phyloP scores from a whole-genome alignment of 2,329 filamentous ascomycete genomes.

The Botrytis aclada region DNA sequence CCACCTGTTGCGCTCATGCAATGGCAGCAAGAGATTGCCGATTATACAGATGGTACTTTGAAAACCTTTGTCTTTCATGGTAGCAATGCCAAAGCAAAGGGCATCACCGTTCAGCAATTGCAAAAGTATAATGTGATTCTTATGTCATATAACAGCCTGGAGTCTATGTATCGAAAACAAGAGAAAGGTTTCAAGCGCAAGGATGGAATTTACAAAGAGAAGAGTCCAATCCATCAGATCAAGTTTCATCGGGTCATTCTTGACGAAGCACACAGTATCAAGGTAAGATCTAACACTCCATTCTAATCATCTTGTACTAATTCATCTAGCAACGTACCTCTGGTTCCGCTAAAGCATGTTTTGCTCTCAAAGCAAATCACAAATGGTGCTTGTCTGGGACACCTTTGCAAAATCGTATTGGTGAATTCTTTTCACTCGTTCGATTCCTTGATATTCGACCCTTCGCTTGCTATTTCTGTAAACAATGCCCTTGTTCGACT shows the following conservation, averaged over 20 bases:
- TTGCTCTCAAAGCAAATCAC: constrained; percentile 80
- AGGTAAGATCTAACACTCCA: constrained; percentile 44
- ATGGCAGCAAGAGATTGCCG: constrained; percentile 79
- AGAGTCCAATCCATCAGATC: constrained; percentile 77
- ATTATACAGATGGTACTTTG: constrained; percentile 81
- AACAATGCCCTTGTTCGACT: constrained; percentile 74
- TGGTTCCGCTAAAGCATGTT: constrained; percentile 91
- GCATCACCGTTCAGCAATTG: constrained; percentile 69
- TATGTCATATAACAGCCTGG: constrained; percentile 91
- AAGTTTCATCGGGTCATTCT: constrained; percentile 88
- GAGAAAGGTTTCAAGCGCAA: constrained; percentile 84
- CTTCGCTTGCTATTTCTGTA: constrained; percentile 93
- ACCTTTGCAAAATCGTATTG: constrained; percentile 93
- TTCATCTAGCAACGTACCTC: constrained; percentile 66
- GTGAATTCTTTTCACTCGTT: constrained; percentile 92
- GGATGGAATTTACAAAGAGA: constrained; percentile 75
- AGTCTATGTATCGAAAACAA: constrained; percentile 90
- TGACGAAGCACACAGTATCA: constrained; percentile 96
- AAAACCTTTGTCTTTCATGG: constrained; percentile 91
- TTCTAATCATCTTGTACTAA: constrained; percentile 17
- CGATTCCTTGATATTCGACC: constrained; percentile 86
- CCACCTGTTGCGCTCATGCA: constrained; percentile 95
- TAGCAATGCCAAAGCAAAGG: constrained; percentile 79
- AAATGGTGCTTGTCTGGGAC: constrained; percentile 97
- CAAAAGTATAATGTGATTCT: constrained; percentile 89